phyloP scores from a whole-genome alignment of 31 red algal genomes.

The Endocladia muricata region DNA sequence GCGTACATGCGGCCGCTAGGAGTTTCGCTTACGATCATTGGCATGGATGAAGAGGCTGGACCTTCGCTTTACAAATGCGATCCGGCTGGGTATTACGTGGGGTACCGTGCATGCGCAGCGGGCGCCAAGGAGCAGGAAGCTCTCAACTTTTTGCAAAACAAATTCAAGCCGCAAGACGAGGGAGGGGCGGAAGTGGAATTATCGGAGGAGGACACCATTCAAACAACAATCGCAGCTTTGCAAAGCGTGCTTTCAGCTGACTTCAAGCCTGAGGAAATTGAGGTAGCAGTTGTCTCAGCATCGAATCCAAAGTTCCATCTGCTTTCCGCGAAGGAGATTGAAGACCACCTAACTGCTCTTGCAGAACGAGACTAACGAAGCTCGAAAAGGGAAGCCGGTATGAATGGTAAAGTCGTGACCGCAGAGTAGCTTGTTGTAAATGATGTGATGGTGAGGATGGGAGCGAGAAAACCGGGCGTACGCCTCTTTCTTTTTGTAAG shows the following conservation, averaged over 20 bases:
- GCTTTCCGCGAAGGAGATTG: conserved; percentile 79
- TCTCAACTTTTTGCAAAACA: conserved; percentile 92
- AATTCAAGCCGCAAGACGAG: conserved; percentile 72
- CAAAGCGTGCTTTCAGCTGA: conserved; percentile 79
- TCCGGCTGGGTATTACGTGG: conserved; percentile 93
- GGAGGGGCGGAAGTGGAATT: conserved; percentile 48
- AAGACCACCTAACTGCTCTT: conserved; percentile 73
- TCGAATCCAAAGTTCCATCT: conserved; percentile 74
- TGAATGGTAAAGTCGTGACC: neutral
- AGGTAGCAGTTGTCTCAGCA: conserved; percentile 78
- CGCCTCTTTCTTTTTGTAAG: too few relatives aligned
- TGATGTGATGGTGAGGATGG: neutral
- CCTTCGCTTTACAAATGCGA: conserved; percentile 93
- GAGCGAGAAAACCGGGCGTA: too few relatives aligned
- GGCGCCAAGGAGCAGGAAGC: conserved; percentile 96
- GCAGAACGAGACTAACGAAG: conserved; percentile 88
- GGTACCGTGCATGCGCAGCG: conserved; percentile 87
- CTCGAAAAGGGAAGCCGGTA: too few relatives aligned
- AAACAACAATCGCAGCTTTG: conserved; percentile 83
- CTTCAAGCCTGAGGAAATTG: conserved; percentile 84
- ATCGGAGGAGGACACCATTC: conserved; percentile 69
- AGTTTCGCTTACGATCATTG: conserved; percentile 78
- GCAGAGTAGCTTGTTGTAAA: neutral
- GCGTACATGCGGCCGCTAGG: conserved; percentile 98
- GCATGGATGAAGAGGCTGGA: conserved; percentile 92